Percentiles rank a stretch among this genome's conserved stretches.
phyloP scores from a whole-genome alignment of 2,329 filamentous ascomycete genomes.

The Ophiostoma triangulosporum region DNA sequence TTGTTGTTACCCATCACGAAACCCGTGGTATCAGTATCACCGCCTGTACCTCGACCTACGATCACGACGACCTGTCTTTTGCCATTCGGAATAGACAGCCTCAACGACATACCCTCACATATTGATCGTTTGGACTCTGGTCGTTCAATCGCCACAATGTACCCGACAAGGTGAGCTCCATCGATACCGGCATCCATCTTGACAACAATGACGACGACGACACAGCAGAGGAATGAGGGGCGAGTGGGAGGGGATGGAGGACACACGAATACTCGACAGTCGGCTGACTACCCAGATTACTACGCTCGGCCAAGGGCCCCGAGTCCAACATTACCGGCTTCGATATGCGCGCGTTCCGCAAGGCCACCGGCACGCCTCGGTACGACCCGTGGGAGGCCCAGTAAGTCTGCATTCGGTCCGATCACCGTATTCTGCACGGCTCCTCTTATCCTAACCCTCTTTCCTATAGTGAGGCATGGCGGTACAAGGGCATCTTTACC shows the following conservation, averaged over 20 bases:
- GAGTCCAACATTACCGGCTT: conserved; percentile 83
- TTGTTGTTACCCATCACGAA: conserved; percentile 2
- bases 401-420: too few species aligned
- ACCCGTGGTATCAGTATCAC: conserved; percentile 1
- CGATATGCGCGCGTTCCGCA: conserved; percentile 68
- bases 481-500: conserved; percentile 80
- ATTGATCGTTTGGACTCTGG: conserved; percentile 1
- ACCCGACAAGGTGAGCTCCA: conserved; percentile 22
- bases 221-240: neutral
- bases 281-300: conserved; percentile 26
- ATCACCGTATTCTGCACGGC: too few species aligned
- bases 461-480: conserved; percentile 69
- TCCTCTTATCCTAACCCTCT: too few species aligned
- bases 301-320: conserved; percentile 36
- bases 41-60: conserved; percentile 2
- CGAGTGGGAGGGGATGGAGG: neutral
- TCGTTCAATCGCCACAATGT: conserved; percentile 17
- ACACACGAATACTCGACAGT: too few species aligned
- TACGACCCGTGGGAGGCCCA: conserved; percentile 55
- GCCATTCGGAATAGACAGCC: neutral
- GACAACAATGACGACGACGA: neutral
- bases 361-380: conserved; percentile 47
- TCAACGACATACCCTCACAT: neutral
- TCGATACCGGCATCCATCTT: neutral
- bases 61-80: conserved; percentile 1